phyloP scores from a whole-genome alignment of 2,329 filamentous ascomycete genomes.

The Paraconiothyrium sp. region DNA sequence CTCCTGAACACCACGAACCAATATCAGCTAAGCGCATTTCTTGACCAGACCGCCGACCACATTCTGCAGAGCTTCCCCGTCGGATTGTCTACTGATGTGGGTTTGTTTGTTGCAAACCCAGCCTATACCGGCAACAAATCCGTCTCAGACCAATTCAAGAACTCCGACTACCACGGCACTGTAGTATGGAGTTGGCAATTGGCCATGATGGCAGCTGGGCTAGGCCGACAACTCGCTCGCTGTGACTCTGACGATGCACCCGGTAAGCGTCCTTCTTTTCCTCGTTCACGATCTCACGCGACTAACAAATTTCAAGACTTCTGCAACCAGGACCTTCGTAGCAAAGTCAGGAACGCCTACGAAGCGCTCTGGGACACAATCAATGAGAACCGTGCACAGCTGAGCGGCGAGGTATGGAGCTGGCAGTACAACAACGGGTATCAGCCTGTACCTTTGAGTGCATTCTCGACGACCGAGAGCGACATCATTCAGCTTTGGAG shows the following conservation, averaged over 20 bases:
- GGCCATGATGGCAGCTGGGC: slow-evolving; percentile 70
- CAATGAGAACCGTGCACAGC: slow-evolving; percentile 61
- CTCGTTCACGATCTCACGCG: background rate
- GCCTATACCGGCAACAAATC: slow-evolving; percentile 61
- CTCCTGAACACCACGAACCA: slow-evolving; percentile 69
- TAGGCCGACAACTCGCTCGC: slow-evolving; percentile 66
- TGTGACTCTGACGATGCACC: slow-evolving; percentile 50
- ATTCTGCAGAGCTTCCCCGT: slow-evolving; percentile 68
- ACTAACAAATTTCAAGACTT: slow-evolving; percentile 53
- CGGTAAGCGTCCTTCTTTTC: slow-evolving; percentile 9
- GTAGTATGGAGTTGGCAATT: slow-evolving; percentile 73
- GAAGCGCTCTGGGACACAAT: slow-evolving; percentile 70
- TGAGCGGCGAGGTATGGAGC: slow-evolving; percentile 70
- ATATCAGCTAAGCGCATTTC: slow-evolving; percentile 63
- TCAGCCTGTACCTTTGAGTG: slow-evolving; percentile 61
- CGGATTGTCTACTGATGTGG: slow-evolving; percentile 65
- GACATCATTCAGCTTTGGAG: slow-evolving; percentile 68
- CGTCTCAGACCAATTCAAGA: slow-evolving; percentile 62
- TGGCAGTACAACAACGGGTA: slow-evolving; percentile 66
- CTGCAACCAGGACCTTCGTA: slow-evolving; percentile 59
- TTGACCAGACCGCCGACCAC: slow-evolving; percentile 67
- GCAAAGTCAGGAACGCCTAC: slow-evolving; percentile 62
- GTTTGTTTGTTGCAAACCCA: slow-evolving; percentile 69
- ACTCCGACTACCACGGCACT: slow-evolving; percentile 69
- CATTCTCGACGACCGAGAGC: slow-evolving; percentile 61